Percentiles rank a stretch among this genome's conserved stretches.
phyloP scores from a whole-genome alignment of 1,284 basidiomycete genomes.

The Chalciporus sp. region DNA sequence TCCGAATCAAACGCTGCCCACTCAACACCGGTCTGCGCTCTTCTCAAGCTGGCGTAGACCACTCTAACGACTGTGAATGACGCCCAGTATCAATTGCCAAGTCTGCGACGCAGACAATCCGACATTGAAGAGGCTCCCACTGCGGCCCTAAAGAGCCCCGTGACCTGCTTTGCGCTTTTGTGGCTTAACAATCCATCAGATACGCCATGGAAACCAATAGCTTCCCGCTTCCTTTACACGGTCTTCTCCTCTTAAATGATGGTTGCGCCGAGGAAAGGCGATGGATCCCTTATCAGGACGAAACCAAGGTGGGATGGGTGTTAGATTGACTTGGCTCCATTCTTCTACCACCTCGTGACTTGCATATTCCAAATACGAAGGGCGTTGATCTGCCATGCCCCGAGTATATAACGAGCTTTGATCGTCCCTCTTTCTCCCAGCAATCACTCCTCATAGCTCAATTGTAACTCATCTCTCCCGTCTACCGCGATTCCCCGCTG shows the following conservation, averaged over 20 bases:
- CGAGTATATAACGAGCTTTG: slow-evolving; percentile 11
- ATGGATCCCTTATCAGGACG: neutral
- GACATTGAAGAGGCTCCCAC: too few relatives aligned
- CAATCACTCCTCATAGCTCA: neutral
- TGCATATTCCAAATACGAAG: neutral
- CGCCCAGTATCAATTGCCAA: too few relatives aligned
- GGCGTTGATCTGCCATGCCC: neutral
- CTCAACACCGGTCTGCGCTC: too few relatives aligned
- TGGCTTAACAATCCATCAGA: neutral
- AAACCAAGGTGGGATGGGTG: neutral
- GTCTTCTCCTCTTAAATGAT: neutral
- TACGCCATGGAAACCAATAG: neutral
- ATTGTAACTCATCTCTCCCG: neutral
- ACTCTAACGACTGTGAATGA: too few relatives aligned
- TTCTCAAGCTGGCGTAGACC: too few relatives aligned
- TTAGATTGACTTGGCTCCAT: neutral
- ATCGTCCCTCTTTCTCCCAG: neutral
- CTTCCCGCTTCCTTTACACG: neutral
- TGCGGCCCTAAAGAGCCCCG: neutral
- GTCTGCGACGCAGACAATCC: too few relatives aligned
- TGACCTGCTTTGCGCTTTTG: neutral
- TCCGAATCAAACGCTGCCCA: too few relatives aligned
- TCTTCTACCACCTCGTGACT: neutral
- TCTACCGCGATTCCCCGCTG: neutral
- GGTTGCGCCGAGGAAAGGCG: neutral